A percentile compares a stretch with the other conserved stretches of the same genome.
phyloP scores from a whole-genome alignment of 306 rosid genomes.

The Ormosia emarginata region DNA sequence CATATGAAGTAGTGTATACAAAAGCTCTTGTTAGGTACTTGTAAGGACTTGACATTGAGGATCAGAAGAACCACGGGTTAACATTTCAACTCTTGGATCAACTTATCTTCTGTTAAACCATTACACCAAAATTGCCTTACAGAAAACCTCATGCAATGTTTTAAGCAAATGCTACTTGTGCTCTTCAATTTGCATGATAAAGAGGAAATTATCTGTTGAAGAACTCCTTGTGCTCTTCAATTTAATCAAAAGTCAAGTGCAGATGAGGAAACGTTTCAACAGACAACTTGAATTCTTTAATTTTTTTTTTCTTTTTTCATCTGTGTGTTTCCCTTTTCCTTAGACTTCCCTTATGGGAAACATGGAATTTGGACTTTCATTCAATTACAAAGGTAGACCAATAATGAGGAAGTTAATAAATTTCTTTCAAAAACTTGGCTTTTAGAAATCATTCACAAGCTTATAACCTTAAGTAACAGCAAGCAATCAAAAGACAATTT shows the following conservation, averaged over 20 bases:
- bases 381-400: not conserved
- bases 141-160: slow-evolving; percentile 5
- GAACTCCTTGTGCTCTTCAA: not conserved
- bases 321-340: not conserved
- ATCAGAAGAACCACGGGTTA: not conserved
- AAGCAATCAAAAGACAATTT: not conserved
- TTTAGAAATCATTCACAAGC: not conserved
- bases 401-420: not conserved
- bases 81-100: slow-evolving; percentile 5
- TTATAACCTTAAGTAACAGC: not conserved
- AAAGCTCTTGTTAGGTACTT: not conserved
- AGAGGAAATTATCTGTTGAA: not conserved
- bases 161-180: not conserved
- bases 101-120: not conserved
- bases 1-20: not conserved
- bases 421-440: not conserved
- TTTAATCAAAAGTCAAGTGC: not conserved
- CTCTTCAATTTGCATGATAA: not conserved
- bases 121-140: not conserved
- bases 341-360: not conserved
- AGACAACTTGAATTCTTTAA: not conserved
- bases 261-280: not conserved
- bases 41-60: not conserved
- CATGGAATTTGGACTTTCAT: not conserved
- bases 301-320: not conserved